Evolutionary conservation across 1,284 basidiomycete genomes (phyloP), one percentile per base, ranked within the genome.

Genomic region (Takashimella koratensis): DNA sequence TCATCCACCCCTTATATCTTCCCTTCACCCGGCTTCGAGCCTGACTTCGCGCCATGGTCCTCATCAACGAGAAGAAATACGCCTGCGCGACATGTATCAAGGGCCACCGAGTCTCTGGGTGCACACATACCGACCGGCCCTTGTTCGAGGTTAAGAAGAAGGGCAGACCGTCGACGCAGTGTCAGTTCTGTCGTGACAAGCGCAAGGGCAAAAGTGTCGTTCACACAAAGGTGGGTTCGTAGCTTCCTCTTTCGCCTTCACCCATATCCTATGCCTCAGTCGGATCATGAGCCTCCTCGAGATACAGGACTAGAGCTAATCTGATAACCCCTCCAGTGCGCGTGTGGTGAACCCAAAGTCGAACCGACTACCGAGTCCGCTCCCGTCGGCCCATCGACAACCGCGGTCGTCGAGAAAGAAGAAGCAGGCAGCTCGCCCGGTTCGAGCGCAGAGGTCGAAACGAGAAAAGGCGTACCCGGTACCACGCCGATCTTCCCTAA

Each of bases 141-240:
- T 78, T 88, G 49, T 88, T 84, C 70, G 86, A 88, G 75, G 84
- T 91, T 64, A 86, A 88, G 79, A 86, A 86, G 75, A 83, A 89
- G 85, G 76, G 87, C 16, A 53, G 87, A 47, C 87, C 87, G 0
- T 80, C 86, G n/a, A 87, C 86, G 2, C 87, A 89, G 74, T 89
- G 87, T 73, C 81, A 83, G 55, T 83, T 84, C 71, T 89, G 87
- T 71, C 80, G 86, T 68, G 84, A 88, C 63, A 79, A 86, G 36
- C 80, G 86, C 53, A 88, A 88, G 79, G 84, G 82, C 46, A 56
- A 55, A 23, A 59, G 55, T 20, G n/a, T n/a, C n/a, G 70, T 74
- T 8, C 81, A 65, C 51, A 70, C 54, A 53, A 73, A 63, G 53
- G 66, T 56, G 43, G 56, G 69, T 67, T 36, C 30, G 30, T 22